phyloP scores from a whole-genome alignment of 768 basidiomycete species.

The Leccinum arenicola region DNA sequence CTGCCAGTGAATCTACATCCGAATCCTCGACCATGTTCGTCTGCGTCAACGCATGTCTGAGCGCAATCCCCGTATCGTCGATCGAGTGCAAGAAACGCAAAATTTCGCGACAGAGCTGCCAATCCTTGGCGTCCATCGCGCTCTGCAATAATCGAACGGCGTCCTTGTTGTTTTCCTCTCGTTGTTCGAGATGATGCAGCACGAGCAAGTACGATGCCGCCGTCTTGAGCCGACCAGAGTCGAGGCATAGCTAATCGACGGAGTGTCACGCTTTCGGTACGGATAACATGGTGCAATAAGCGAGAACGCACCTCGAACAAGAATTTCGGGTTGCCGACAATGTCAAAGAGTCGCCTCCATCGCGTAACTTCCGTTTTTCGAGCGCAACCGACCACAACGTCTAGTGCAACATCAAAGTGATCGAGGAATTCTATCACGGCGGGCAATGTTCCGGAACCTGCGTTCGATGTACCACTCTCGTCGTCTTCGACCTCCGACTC shows the following conservation, averaged over 20 bases:
- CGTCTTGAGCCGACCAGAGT: slow-evolving; percentile 71
- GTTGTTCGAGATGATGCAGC: slow-evolving; percentile 87
- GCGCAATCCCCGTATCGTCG: slow-evolving; percentile 77
- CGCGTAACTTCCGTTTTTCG: slow-evolving; percentile 92
- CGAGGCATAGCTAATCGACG: slow-evolving; percentile 66
- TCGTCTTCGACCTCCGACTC: slow-evolving; percentile 67
- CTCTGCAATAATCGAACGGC: slow-evolving; percentile 75
- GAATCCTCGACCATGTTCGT: slow-evolving; percentile 36
- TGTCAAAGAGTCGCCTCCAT: slow-evolving; percentile 85
- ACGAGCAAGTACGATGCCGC: slow-evolving; percentile 93
- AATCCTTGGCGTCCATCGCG: slow-evolving; percentile 78
- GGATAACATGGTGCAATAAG: background rate
- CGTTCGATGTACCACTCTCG: slow-evolving; percentile 17
- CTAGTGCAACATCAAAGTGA: slow-evolving; percentile 85
- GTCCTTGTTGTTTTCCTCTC: slow-evolving; percentile 74
- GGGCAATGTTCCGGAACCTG: slow-evolving; percentile 46
- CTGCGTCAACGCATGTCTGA: slow-evolving; percentile 58
- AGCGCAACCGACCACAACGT: slow-evolving; percentile 94
- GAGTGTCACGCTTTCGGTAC: background rate
- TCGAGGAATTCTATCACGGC: slow-evolving; percentile 87
- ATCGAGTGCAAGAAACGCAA: slow-evolving; percentile 90
- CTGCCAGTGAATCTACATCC: background rate
- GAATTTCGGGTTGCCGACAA: slow-evolving; percentile 86
- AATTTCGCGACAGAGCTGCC: slow-evolving; percentile 89
- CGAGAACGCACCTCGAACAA: slow-evolving; percentile 76